phyloP scores from a whole-genome alignment of 352 stramenopile species.

The Pythium aquatile region DNA sequence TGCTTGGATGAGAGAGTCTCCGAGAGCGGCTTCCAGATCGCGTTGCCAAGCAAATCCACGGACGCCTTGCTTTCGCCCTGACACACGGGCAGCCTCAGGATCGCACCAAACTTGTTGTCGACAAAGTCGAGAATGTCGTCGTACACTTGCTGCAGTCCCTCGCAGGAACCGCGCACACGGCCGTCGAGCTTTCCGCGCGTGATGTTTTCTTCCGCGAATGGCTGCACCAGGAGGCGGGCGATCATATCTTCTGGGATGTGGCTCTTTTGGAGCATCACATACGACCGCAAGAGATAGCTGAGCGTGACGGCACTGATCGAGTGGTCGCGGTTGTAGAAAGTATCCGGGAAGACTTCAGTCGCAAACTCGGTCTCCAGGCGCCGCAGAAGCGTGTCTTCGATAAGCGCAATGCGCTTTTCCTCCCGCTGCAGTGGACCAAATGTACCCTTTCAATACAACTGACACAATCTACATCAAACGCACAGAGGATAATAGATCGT shows the following conservation, averaged over 20 bases:
- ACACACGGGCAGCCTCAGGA: constrained; percentile 63
- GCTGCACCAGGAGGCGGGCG: constrained; percentile 64
- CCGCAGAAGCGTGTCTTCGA: constrained; percentile 70
- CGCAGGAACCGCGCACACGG: constrained; percentile 66
- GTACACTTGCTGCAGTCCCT: constrained; percentile 72
- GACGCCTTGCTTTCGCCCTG: constrained; percentile 63
- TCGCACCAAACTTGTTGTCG: constrained; percentile 56
- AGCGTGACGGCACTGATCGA: constrained; percentile 58
- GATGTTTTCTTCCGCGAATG: constrained; percentile 76
- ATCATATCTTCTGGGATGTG: constrained; percentile 84
- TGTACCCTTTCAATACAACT: too few relatives aligned
- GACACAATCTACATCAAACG: neutral
- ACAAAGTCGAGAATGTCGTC: constrained; percentile 74
- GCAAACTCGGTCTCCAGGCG: constrained; percentile 84
- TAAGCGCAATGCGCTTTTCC: constrained; percentile 62
- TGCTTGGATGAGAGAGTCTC: constrained; percentile 69
- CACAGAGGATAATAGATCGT: neutral
- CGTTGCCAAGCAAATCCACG: constrained; percentile 78
- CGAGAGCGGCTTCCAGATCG: constrained; percentile 79
- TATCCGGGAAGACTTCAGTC: constrained; percentile 85
- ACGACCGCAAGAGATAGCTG: constrained; percentile 71
- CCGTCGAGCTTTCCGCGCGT: constrained; percentile 79
- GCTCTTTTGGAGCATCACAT: constrained; percentile 72
- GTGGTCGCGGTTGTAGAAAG: constrained; percentile 84
- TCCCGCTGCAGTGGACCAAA: constrained; percentile 36